These are phyloP conservation scores for Dichotomopilus funicola DNA, from an alignment of 2,329 filamentous ascomycete species.

Conservation along the genomic window DNA sequence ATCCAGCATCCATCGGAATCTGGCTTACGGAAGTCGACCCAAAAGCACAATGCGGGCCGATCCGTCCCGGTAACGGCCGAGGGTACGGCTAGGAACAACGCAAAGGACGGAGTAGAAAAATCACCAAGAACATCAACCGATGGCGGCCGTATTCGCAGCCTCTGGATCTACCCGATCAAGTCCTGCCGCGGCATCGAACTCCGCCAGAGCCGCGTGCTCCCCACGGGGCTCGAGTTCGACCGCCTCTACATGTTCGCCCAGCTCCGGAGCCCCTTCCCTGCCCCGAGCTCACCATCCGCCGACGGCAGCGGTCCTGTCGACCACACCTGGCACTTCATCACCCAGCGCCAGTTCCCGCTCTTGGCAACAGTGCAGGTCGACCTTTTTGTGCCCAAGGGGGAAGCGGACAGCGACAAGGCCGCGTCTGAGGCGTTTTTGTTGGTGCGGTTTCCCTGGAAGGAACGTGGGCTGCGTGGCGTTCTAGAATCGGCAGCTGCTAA, in stretches of 20 bases:
- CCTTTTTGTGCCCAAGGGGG: slow-evolving; percentile 60
- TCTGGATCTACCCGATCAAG: slow-evolving; percentile 79
- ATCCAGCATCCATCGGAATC: slow-evolving; percentile 32
- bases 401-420: slow-evolving; percentile 42
- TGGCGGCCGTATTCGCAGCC: slow-evolving; percentile 45
- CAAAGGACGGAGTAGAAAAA: background rate
- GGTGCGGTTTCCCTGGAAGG: slow-evolving; percentile 58
- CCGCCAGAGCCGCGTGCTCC: slow-evolving; percentile 53
- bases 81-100: background rate
- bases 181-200: slow-evolving; percentile 74
- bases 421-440: slow-evolving; percentile 52
- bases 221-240: slow-evolving; percentile 70
- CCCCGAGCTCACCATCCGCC: slow-evolving; percentile 11
- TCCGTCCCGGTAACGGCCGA: background rate
- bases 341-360: slow-evolving; percentile 60
- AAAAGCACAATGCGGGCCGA: background rate
- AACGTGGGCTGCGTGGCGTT: slow-evolving; percentile 41
- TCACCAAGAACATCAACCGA: background rate
- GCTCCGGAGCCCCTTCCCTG: slow-evolving; percentile 44
- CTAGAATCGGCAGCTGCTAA: slow-evolving; percentile 43
- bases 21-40: slow-evolving; percentile 29
- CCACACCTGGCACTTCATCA: slow-evolving; percentile 63
- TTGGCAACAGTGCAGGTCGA: slow-evolving; percentile 64
- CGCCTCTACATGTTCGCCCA: slow-evolving; percentile 79
- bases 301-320: no score